These are phyloP conservation scores for Wickerhamomyces silvicola DNA, from an alignment of 805 yeast genomes.

Conservation along the genomic window DNA sequence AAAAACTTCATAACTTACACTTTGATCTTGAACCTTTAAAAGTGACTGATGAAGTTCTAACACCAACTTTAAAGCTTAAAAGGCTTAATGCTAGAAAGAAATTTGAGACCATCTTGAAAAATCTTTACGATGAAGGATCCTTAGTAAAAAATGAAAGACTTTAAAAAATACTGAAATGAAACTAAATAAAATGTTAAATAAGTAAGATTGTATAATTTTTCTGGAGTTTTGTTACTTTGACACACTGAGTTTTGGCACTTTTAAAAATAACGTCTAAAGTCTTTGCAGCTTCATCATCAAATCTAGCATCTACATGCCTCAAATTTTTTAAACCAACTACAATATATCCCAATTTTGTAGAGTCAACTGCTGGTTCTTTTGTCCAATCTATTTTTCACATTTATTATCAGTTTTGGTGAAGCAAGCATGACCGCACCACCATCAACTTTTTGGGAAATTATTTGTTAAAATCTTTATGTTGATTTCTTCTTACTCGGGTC, in stretches of 20 bases:
- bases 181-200: background rate
- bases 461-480: too few relatives aligned
- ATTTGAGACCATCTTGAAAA: conserved; percentile 34
- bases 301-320: conserved; percentile 35
- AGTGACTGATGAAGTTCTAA: conserved; percentile 52
- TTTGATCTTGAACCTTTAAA: conserved; percentile 55
- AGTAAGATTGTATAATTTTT: background rate
- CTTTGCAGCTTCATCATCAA: conserved; percentile 31
- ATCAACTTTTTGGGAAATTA: too few relatives aligned
- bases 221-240: conserved; percentile 6
- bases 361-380: conserved; percentile 41
- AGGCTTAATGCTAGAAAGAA: conserved; percentile 41
- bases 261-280: conserved; percentile 38
- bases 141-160: conserved; percentile 22
- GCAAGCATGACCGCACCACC: too few relatives aligned
- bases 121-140: conserved; percentile 47
- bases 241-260: conserved; percentile 34
- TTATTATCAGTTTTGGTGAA: too few relatives aligned
- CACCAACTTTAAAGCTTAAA: conserved; percentile 61
- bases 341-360: conserved; percentile 26
- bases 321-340: conserved; percentile 42
- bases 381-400: too few relatives aligned
- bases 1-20: conserved; percentile 49
- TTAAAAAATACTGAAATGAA: conserved; percentile 3
- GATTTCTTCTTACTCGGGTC: too few relatives aligned